phyloP scores from a whole-genome alignment of 352 stramenopile genomes.

The Globisporangium takayamanum region DNA sequence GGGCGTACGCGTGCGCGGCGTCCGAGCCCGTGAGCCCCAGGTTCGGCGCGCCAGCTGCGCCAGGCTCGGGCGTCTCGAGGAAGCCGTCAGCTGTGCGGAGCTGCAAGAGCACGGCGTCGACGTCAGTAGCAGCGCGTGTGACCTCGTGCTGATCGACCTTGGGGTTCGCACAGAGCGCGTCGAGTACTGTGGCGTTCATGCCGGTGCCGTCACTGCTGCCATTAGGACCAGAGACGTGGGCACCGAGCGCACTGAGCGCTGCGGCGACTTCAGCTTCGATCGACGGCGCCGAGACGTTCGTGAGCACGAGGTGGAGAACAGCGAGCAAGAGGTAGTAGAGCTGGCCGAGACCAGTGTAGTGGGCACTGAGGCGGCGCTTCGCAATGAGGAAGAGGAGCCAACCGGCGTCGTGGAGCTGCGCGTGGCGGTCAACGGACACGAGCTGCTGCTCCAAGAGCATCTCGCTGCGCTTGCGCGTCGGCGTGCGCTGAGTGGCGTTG shows the following conservation, averaged over 20 bases:
- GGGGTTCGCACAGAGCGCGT: slow-evolving; percentile 39
- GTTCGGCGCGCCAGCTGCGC: neutral
- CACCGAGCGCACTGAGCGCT: slow-evolving; percentile 65
- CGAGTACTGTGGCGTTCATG: slow-evolving; percentile 27
- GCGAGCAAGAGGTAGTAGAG: slow-evolving; percentile 76
- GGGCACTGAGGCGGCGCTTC: slow-evolving; percentile 29
- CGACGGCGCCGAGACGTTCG: slow-evolving; percentile 27
- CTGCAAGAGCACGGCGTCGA: slow-evolving; percentile 35
- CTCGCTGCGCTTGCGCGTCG: slow-evolving; percentile 13
- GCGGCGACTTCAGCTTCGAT: slow-evolving; percentile 77
- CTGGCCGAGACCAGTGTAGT: slow-evolving; percentile 55
- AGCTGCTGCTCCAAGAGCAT: slow-evolving; percentile 9
- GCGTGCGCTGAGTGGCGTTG: slow-evolving; percentile 4
- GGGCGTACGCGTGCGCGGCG: slow-evolving; percentile 12
- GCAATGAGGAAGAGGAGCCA: slow-evolving; percentile 75
- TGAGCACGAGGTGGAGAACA: slow-evolving; percentile 62
- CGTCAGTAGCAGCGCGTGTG: slow-evolving; percentile 26
- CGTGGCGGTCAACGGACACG: slow-evolving; percentile 9
- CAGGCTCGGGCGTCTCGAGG: slow-evolving; percentile 11
- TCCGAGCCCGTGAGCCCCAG: neutral
- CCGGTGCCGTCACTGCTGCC: slow-evolving; percentile 2
- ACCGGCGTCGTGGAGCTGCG: slow-evolving; percentile 51
- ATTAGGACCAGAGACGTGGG: neutral
- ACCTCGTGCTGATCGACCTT: slow-evolving; percentile 44
- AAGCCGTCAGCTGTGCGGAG: slow-evolving; percentile 21